phyloP scores from a whole-genome alignment of 768 basidiomycete species.

The Multifurca ochricompacta region DNA sequence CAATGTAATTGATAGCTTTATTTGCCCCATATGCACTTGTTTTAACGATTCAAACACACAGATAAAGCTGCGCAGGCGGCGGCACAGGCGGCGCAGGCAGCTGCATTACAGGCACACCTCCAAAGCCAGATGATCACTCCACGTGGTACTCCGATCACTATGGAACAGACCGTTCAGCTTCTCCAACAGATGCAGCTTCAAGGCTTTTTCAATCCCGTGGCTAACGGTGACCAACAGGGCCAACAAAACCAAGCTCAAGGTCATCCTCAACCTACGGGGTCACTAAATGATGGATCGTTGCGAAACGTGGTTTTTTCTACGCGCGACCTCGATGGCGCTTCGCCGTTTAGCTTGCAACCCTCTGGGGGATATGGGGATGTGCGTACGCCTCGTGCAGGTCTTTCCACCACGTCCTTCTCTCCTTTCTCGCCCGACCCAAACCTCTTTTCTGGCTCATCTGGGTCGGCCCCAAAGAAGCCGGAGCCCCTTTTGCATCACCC shows the following conservation, averaged over 20 bases:
- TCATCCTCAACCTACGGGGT: slow-evolving; percentile 19
- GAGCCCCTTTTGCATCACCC: slow-evolving; percentile 42
- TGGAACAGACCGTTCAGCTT: slow-evolving; percentile 57
- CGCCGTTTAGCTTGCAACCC: slow-evolving; percentile 14
- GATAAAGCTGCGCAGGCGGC: slow-evolving; percentile 91
- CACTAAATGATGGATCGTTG: slow-evolving; percentile 13
- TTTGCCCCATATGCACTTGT: neutral
- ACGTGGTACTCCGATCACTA: slow-evolving; percentile 32
- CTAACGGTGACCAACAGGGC: slow-evolving; percentile 19
- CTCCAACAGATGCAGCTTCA: slow-evolving; percentile 47
- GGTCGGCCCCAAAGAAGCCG: slow-evolving; percentile 29
- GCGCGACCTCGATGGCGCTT: slow-evolving; percentile 10
- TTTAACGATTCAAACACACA: slow-evolving; percentile 26
- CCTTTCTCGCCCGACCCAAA: slow-evolving; percentile 78
- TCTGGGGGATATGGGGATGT: slow-evolving; percentile 13
- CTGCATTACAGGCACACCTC: slow-evolving; percentile 48
- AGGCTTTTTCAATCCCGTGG: slow-evolving; percentile 29
- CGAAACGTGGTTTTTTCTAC: slow-evolving; percentile 15
- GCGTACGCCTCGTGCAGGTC: slow-evolving; percentile 13
- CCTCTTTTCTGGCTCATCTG: slow-evolving; percentile 34
- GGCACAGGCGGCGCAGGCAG: slow-evolving; percentile 64
- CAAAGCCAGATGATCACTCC: slow-evolving; percentile 26
- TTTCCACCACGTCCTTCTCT: slow-evolving; percentile 39
- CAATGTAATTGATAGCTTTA: slow-evolving; percentile 50
- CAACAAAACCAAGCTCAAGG: slow-evolving; percentile 23